phyloP scores from a whole-genome alignment of 2,329 filamentous ascomycete species.

The Malbranchea zuffiana region DNA sequence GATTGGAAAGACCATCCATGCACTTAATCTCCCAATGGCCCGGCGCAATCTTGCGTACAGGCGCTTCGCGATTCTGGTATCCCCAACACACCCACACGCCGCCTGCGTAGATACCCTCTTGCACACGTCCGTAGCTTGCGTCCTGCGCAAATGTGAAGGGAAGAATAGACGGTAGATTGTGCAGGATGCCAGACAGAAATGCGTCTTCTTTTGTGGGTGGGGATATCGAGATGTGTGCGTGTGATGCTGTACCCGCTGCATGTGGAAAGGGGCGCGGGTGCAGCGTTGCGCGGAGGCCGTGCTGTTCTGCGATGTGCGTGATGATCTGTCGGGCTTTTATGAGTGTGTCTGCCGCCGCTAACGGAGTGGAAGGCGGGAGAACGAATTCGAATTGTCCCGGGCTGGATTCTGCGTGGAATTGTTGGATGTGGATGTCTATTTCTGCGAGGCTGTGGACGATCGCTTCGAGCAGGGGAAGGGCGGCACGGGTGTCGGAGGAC shows the following conservation, averaged over 20 bases:
- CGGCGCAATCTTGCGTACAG: slow-evolving; percentile 17
- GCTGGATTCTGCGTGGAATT: slow-evolving; percentile 64
- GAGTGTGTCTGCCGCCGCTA: slow-evolving; percentile 60
- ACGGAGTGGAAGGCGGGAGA: slow-evolving; percentile 50
- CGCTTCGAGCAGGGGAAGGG: slow-evolving; percentile 52
- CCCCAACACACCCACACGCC: slow-evolving; percentile 72
- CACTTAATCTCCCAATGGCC: slow-evolving; percentile 22
- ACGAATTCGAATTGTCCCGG: slow-evolving; percentile 69
- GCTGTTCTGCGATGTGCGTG: slow-evolving; percentile 49
- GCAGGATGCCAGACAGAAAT: slow-evolving; percentile 63
- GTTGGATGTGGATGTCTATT: slow-evolving; percentile 56
- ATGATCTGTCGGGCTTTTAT: slow-evolving; percentile 62
- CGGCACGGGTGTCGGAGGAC: slow-evolving; percentile 47
- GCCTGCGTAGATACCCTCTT: slow-evolving; percentile 64
- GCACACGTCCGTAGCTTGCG: slow-evolving; percentile 57
- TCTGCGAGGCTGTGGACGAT: slow-evolving; percentile 51
- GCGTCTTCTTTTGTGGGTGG: slow-evolving; percentile 41
- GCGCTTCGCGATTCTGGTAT: slow-evolving; percentile 42
- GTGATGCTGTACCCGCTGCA: slow-evolving; percentile 53
- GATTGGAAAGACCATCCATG: slow-evolving; percentile 22
- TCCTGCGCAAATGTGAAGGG: slow-evolving; percentile 59
- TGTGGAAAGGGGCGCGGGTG: slow-evolving; percentile 57
- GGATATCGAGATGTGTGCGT: slow-evolving; percentile 59
- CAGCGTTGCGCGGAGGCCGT: slow-evolving; percentile 57
- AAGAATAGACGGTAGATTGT: slow-evolving; percentile 53